Evolutionary conservation across 805 yeast genomes (phyloP).

Genomic region (Candida lessepsii): DNA sequence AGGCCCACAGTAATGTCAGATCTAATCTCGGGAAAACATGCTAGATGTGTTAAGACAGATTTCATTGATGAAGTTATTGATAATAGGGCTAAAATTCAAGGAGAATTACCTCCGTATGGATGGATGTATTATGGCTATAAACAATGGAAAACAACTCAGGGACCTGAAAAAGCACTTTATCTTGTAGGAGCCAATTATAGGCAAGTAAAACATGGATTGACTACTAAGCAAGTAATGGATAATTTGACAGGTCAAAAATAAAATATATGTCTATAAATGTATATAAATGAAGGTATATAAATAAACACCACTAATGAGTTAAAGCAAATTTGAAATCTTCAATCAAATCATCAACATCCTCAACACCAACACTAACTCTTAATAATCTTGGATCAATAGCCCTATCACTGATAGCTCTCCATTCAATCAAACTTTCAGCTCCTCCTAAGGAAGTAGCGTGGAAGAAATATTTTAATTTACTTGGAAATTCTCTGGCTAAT

Average conservation of each 20-base stretch:
- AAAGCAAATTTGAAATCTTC: constrained; percentile 68
- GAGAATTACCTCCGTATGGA: constrained; percentile 35
- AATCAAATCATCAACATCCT: constrained; percentile 73
- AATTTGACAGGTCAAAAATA: constrained; percentile 17
- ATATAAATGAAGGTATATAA: constrained; percentile 4
- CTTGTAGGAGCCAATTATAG: constrained; percentile 37
- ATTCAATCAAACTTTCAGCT: constrained; percentile 84
- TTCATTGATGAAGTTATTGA: constrained; percentile 27
- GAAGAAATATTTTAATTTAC: constrained; percentile 64
- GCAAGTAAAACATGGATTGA: constrained; percentile 19
- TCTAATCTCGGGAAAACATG: constrained; percentile 38
- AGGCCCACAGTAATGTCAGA: constrained; percentile 30
- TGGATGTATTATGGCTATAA: constrained; percentile 33
- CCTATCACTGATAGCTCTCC: constrained; percentile 72
- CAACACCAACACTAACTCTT: constrained; percentile 80
- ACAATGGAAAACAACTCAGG: constrained; percentile 16
- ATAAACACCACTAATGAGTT: background rate
- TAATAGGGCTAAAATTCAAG: constrained; percentile 4
- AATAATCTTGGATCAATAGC: constrained; percentile 55
- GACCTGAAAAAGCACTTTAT: constrained; percentile 25
- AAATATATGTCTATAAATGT: background rate
- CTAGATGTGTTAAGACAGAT: constrained; percentile 36
- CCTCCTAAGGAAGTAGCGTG: constrained; percentile 90
- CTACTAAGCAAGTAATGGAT: constrained; percentile 24
- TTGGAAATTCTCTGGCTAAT: constrained; percentile 63